Evolutionary conservation across 2,329 filamentous ascomycete species (phyloP).

Genomic region (Periconia sp.): DNA sequence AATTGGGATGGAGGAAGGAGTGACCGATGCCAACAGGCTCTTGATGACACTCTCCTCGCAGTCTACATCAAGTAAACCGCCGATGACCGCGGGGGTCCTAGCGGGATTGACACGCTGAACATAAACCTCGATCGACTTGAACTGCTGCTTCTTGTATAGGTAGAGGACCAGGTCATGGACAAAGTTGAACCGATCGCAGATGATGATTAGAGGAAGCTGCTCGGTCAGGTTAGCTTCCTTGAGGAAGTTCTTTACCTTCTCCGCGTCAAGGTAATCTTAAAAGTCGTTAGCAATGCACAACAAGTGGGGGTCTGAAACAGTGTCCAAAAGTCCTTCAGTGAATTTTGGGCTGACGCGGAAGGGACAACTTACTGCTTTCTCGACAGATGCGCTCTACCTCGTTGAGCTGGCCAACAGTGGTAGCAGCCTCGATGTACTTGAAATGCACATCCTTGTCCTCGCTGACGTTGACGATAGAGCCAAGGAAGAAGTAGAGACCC

Average conservation of each 20-base stretch:
- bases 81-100: conserved; percentile 89
- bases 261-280: conserved; percentile 65
- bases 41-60: conserved; percentile 98
- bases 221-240: conserved; percentile 94
- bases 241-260: conserved; percentile 99
- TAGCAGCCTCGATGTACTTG: conserved; percentile 99
- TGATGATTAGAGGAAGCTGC: conserved; percentile 94
- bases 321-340: neutral
- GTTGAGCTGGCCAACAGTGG: conserved; percentile 88
- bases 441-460: conserved; percentile 96
- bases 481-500: conserved; percentile 97
- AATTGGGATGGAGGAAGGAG: conserved; percentile 84
- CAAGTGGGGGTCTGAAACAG: too few species aligned
- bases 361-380: conserved; percentile 62
- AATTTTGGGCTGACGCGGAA: too few species aligned
- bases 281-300: conserved; percentile 1
- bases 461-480: conserved; percentile 95
- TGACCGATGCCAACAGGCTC: conserved; percentile 82
- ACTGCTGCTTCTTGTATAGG: conserved; percentile 98
- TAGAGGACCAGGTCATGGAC: conserved; percentile 96
- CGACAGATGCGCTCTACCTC: conserved; percentile 98
- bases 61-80: conserved; percentile 92
- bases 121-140: conserved; percentile 98
- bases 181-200: conserved; percentile 99
- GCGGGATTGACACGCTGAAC: conserved; percentile 95